Base-by-base conservation (phyloP, 2,329 filamentous ascomycete genomes). In the Fusarium sp. region DNA sequence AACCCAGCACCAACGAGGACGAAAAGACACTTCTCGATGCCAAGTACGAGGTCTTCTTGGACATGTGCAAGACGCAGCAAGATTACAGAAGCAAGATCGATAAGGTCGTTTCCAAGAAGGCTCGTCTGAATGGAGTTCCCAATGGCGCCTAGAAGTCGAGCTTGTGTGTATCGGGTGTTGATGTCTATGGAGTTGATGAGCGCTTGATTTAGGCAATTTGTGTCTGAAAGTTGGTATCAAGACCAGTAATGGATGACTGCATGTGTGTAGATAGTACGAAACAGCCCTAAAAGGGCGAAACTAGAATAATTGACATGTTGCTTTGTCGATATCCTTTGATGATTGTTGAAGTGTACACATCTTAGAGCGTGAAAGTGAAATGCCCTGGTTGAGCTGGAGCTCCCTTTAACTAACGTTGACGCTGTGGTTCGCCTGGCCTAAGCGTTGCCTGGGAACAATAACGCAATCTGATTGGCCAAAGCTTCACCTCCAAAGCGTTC, bases 11-110 rank as follows among this genome's bases (percentile, higher is more conserved):
- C 52, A 88, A 96, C 76, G 80, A 82, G 60, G 86, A 86, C 12
- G 91, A 97, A 83, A 94, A 91, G 83, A 88, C 88, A 75, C 81
- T 99, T 69, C 82, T 99, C 51, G 85, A 91, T 72, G 91, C 90
- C 65, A 99, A 99, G 84, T 99, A 97, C 77, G 90, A 93, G 75
- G 88, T 99, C n/a, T 98, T 98, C 83, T 80, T 98, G 56, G 92
- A 97, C 79, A 93, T 97, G 84, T 96, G 92, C 78, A 87, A 89
- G 75, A 91, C 91, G 60, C 96, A 99, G 83, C 90, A 92, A 78
- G 83, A 85, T 62, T 97, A 97, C 77, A 87, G 96, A 73, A 88
- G 84, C 73, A 89, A 89, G 77, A 87, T 99, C 11, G 91, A 99
- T 76, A 86, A 86, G 49, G 84, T 83, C 3, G 77, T 83, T 24